phyloP scores from a whole-genome alignment of 345 rosid species.

The Raphanus raphanistrum region DNA sequence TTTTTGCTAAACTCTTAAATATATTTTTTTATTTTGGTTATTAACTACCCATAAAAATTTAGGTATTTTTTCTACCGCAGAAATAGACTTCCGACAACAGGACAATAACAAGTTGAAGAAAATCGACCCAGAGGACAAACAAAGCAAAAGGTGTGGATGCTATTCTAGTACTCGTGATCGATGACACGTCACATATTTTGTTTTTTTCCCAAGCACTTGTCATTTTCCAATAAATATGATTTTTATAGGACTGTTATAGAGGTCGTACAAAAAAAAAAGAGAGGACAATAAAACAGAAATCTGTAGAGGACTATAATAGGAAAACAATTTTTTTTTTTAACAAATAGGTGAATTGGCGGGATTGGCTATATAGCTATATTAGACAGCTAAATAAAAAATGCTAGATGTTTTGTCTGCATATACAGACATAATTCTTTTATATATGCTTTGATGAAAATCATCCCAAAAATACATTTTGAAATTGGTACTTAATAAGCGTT shows the following conservation, averaged over 20 bases:
- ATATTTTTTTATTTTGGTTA: neutral
- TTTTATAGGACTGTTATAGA: neutral
- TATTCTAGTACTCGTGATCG: neutral
- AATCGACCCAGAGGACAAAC: neutral
- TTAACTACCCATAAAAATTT: neutral
- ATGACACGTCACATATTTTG: neutral
- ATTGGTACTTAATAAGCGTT: no score
- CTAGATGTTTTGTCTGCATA: no score
- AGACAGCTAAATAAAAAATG: no score
- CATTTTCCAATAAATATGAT: neutral
- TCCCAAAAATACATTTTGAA: no score
- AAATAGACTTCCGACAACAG: neutral
- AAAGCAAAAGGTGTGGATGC: neutral
- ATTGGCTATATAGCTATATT: no score
- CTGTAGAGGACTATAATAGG: no score
- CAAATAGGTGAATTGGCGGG: no score
- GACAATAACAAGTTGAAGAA: neutral
- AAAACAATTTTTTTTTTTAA: no score
- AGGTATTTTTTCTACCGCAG: neutral
- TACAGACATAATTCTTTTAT: no score
- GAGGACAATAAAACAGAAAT: neutral
- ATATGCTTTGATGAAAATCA: no score
- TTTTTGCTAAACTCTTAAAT: no score
- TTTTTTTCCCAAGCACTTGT: neutral
- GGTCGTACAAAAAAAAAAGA: no score